A percentile compares a stretch with the other conserved stretches of the same genome.
These are phyloP conservation scores for Pugionium dolabratum DNA, from an alignment of 345 rosid species.

Conservation along the genomic window DNA sequence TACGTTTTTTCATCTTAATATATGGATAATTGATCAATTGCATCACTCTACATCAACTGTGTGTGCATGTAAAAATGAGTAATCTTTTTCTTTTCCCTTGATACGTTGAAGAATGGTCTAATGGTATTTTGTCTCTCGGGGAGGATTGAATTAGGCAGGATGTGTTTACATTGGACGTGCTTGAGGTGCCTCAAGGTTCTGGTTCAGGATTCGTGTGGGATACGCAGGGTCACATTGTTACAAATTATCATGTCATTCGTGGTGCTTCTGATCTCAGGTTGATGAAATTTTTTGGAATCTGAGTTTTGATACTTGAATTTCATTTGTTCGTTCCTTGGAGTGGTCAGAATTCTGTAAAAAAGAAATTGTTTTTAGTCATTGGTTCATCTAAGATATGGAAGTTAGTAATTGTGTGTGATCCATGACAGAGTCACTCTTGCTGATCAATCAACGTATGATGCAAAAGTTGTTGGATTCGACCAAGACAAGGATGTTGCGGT, in stretches of 20 bases:
- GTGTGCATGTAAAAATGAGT: not conserved
- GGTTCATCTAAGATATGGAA: not conserved
- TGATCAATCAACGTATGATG: constrained; percentile 85
- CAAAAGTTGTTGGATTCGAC: constrained; percentile 87
- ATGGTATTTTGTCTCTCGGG: not conserved
- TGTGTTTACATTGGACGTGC: constrained; percentile 85
- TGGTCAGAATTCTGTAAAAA: not conserved
- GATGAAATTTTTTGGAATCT: too few species aligned
- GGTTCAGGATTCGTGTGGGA: constrained; percentile 99
- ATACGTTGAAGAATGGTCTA: not conserved
- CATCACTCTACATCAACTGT: not conserved
- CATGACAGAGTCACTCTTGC: constrained; percentile 79
- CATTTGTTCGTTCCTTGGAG: not conserved
- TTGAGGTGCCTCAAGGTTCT: constrained; percentile 97
- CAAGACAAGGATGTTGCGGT: constrained; percentile 99
- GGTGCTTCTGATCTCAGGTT: constrained; percentile 98
- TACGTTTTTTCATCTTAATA: not conserved
- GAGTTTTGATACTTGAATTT: not conserved
- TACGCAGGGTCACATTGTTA: constrained; percentile 75
- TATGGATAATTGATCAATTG: not conserved
- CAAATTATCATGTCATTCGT: constrained; percentile 93
- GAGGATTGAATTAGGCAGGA: constrained; percentile 63
- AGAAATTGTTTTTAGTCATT: too few species aligned
- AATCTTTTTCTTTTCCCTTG: not conserved
- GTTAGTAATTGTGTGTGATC: not conserved